These are phyloP conservation scores for Penicillium sp. DNA, from an alignment of 2,329 filamentous ascomycete species.

Conservation along the genomic window DNA sequence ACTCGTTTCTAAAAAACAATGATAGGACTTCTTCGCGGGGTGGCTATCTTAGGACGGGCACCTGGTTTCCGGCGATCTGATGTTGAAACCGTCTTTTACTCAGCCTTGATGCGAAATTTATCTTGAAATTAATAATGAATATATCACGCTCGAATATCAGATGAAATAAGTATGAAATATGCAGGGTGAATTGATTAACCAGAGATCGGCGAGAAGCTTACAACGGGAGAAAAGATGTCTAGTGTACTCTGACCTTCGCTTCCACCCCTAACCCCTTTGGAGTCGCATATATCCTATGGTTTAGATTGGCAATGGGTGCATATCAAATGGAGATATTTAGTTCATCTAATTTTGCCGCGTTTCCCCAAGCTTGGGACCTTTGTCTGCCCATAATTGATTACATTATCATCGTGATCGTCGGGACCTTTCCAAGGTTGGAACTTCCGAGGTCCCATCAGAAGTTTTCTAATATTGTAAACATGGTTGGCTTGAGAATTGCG, in stretches of 20 bases:
- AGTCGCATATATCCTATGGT: background rate
- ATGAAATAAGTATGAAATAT: too few species aligned
- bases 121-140: background rate
- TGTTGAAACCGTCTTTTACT: background rate
- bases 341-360: background rate
- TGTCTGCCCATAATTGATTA: background rate
- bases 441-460: background rate
- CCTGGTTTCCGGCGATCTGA: slow-evolving; percentile 1
- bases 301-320: background rate
- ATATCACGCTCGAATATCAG: background rate
- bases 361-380: background rate
- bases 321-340: background rate
- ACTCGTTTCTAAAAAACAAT: background rate
- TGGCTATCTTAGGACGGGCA: slow-evolving; percentile 1
- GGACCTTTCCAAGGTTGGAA: too few species aligned
- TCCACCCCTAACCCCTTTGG: too few species aligned
- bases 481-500: background rate
- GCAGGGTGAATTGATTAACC: too few species aligned
- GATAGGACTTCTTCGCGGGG: background rate
- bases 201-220: background rate
- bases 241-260: background rate
- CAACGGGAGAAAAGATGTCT: background rate
- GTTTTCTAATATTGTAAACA: background rate
- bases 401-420: background rate
- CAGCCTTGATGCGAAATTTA: background rate